Evolutionary conservation across 257 asterid genomes (phyloP), one percentile per base, ranked within the genome.

Genomic region (Nicotiana benthamiana): DNA sequence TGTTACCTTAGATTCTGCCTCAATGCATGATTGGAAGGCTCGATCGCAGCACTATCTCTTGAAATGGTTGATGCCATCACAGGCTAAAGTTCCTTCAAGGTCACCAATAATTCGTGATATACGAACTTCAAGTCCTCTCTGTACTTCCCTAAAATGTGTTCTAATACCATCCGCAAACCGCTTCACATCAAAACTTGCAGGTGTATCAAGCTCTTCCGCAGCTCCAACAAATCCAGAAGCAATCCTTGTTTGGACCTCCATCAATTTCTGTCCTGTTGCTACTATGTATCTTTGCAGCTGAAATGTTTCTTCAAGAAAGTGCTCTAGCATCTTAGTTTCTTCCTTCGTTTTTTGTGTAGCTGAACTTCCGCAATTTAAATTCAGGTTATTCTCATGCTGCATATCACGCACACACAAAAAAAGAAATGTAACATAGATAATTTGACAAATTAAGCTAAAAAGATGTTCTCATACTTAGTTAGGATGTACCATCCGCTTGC

Each of bases 261-360:
- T 83, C 80, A 90, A 32, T 70, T 91, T 94, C 77, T 94, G 98
- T 54, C 98, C 98, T 1, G 98, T 90, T 22, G 97, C 92, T 27
- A 94, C 98, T 28, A 90, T 93, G 67, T 93, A 93, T 83, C 98
- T 90, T 89, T 94, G 98, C 40, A 95, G 89, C 46, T 92, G 97
- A 85, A 93, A 93, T 72, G 99, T 90, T 85, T 95, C 98, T 82
- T 95, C 98, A 18, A 95, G 97, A 86, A 89, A 92, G 26, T 82
- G 89, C 88, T 90, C 98, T 66, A 95, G 90, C 82, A 65, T 80
- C 86, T 87, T 88, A 36, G 96, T 92, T 85, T 93, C 97, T 13
- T 90, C 98, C 67, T 83, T 88, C 1, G 96, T 88, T 86, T 84
- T 91, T 36, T 91, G 90, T 30, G 83, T 79, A 54, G 70, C 81